Evolutionary conservation across 75 land plant species (phyloP).

Genomic region (Sequoiadendron giganteum): DNA sequence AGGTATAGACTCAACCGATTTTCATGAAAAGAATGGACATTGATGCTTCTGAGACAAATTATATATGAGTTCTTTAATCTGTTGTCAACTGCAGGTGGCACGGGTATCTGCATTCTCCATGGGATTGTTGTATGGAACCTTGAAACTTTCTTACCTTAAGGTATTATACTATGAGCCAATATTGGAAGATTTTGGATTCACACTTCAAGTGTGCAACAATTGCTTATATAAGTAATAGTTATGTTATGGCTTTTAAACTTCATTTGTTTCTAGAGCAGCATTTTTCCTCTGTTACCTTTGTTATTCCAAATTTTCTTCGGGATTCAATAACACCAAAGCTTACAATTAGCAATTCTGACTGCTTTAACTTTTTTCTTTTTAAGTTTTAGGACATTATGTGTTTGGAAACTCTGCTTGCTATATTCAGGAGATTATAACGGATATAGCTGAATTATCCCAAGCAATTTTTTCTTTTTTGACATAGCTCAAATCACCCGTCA

Average conservation of each 20-base stretch:
- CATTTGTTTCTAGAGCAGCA: no score
- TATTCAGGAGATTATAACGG: no score
- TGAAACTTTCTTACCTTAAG: conserved; percentile 44
- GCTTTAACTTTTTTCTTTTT: no score
- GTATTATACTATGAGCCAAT: conserved; percentile 10
- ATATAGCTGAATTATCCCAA: no score
- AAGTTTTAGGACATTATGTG: no score
- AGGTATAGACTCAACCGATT: background rate
- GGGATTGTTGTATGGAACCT: conserved; percentile 33
- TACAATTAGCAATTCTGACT: no score
- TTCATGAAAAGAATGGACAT: background rate
- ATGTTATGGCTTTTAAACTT: background rate
- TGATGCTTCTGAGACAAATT: background rate
- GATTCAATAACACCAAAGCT: no score
- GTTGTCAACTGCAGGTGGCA: conserved; percentile 29
- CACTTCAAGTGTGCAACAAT: background rate
- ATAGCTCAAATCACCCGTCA: no score
- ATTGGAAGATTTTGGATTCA: background rate
- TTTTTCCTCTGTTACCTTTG: no score
- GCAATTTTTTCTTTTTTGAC: no score
- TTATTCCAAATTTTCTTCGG: no score
- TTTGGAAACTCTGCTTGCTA: no score
- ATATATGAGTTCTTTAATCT: background rate
- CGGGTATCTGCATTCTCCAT: conserved; percentile 38
- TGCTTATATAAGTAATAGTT: background rate